phyloP scores from a whole-genome alignment of 192 early-diverging fungal species.

The Coemansia sp. region DNA sequence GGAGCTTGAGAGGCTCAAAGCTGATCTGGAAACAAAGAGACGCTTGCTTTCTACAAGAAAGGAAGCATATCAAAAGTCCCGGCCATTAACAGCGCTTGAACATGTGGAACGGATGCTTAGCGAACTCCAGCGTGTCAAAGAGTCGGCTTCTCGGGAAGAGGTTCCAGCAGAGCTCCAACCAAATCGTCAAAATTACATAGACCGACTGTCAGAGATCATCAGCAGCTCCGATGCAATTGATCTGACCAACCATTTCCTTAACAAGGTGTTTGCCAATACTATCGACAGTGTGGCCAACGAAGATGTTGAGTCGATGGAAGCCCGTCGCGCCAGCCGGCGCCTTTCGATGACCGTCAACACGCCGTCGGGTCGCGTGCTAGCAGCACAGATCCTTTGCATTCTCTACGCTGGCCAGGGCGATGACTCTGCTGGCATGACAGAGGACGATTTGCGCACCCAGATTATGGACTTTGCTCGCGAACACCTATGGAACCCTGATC shows the following conservation, averaged over 20 bases:
- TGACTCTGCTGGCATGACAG: conserved; percentile 32
- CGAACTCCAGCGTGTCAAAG: conserved; percentile 14
- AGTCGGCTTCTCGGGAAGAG: background rate
- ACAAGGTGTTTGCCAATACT: conserved; percentile 49
- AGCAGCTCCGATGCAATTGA: conserved; percentile 42
- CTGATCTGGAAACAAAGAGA: conserved; percentile 41
- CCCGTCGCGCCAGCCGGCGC: conserved; percentile 38
- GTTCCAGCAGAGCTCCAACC: conserved; percentile 5
- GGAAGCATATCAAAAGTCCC: conserved; percentile 30
- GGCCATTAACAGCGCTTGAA: conserved; percentile 45
- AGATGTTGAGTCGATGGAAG: conserved; percentile 41
- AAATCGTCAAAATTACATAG: conserved; percentile 13
- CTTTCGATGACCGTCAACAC: conserved; percentile 39
- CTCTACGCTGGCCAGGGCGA: conserved; percentile 30
- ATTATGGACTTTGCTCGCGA: conserved; percentile 51
- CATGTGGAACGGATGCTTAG: conserved; percentile 40
- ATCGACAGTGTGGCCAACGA: conserved; percentile 53
- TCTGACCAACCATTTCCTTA: conserved; percentile 38
- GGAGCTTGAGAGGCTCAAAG: conserved; percentile 23
- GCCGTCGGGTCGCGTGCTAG: conserved; percentile 40
- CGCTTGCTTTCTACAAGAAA: conserved; percentile 33
- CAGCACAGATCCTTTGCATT: conserved; percentile 50
- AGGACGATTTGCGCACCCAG: conserved; percentile 40
- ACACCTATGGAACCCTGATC: conserved; percentile 47
- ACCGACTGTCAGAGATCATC: conserved; percentile 35